phyloP scores from a whole-genome alignment of 352 stramenopile species.

The Phytopythium oedochilum region DNA sequence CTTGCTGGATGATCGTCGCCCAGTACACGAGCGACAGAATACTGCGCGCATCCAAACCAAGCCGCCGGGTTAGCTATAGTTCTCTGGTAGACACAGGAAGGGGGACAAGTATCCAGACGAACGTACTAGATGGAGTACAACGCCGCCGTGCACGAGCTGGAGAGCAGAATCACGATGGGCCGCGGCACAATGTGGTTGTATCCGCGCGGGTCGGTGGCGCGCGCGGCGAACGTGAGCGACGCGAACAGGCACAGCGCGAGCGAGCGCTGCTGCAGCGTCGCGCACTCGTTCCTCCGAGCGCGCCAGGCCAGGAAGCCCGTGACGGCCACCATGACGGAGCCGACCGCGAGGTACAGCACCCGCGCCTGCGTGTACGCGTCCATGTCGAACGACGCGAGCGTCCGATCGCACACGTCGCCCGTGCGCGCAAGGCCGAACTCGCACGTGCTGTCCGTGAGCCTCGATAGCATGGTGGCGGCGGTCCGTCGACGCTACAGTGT shows the following conservation, averaged over 20 bases:
- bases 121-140: conserved; percentile 60
- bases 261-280: conserved; percentile 42
- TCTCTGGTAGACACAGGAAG: no score
- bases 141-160: conserved; percentile 52
- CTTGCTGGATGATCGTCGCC: conserved; percentile 52
- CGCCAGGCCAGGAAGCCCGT: conserved; percentile 42
- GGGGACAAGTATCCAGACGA: no score
- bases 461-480: no score
- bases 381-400: conserved; percentile 30
- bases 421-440: conserved; percentile 46
- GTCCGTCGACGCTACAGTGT: no score
- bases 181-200: conserved; percentile 46
- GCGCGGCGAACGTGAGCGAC: conserved; percentile 43
- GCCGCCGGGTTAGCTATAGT: no score
- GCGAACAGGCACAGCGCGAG: conserved; percentile 50
- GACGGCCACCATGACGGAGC: conserved; percentile 21
- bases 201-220: conserved; percentile 41
- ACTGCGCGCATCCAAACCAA: no score
- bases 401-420: conserved; percentile 23
- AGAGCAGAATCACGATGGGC: conserved; percentile 33
- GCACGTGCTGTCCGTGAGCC: conserved; percentile 49
- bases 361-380: conserved; percentile 32
- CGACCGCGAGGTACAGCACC: conserved; percentile 35
- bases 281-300: conserved; percentile 23
- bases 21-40: conserved; percentile 54